A percentile compares a stretch with the other conserved stretches of the same genome.
phyloP scores from a whole-genome alignment of 768 basidiomycete species.

The Auriscalpium orientale region DNA sequence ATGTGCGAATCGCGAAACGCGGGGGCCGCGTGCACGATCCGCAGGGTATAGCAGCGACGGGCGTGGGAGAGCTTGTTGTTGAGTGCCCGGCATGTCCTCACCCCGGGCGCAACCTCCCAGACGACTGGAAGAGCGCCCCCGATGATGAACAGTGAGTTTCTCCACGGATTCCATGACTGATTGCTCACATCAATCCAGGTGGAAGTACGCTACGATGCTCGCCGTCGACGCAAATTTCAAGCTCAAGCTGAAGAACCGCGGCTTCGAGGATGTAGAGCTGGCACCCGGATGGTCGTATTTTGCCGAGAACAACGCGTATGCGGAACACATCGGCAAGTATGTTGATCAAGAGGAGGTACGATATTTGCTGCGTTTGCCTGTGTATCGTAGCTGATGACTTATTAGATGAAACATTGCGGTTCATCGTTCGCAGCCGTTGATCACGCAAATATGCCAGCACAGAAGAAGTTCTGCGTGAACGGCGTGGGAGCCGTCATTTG shows the following conservation, averaged over 20 bases:
- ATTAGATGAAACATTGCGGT: background rate
- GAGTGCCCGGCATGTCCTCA: constrained; percentile 21
- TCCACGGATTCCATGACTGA: background rate
- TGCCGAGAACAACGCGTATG: background rate
- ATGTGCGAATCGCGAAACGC: constrained; percentile 17
- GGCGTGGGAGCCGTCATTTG: constrained; percentile 7
- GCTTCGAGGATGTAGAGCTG: background rate
- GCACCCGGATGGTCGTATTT: background rate
- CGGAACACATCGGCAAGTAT: background rate
- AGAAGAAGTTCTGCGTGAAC: background rate
- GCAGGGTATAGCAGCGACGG: constrained; percentile 4
- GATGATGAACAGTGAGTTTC: constrained; percentile 10
- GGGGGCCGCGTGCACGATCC: constrained; percentile 16
- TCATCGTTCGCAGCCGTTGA: background rate
- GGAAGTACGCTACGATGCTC: constrained; percentile 5
- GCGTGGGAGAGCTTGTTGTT: constrained; percentile 11
- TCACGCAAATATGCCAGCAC: constrained; percentile 1
- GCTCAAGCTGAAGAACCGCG: background rate
- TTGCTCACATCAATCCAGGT: background rate
- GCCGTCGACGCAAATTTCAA: constrained; percentile 4
- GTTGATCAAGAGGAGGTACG: constrained; percentile 9
- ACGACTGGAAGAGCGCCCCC: constrained; percentile 10
- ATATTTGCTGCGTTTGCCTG: constrained; percentile 13
- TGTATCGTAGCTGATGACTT: background rate
- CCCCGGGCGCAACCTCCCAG: constrained; percentile 14